These are phyloP conservation scores for Colletotrichum liaoningense DNA, from an alignment of 2,329 filamentous ascomycete species.

Conservation along the genomic window DNA sequence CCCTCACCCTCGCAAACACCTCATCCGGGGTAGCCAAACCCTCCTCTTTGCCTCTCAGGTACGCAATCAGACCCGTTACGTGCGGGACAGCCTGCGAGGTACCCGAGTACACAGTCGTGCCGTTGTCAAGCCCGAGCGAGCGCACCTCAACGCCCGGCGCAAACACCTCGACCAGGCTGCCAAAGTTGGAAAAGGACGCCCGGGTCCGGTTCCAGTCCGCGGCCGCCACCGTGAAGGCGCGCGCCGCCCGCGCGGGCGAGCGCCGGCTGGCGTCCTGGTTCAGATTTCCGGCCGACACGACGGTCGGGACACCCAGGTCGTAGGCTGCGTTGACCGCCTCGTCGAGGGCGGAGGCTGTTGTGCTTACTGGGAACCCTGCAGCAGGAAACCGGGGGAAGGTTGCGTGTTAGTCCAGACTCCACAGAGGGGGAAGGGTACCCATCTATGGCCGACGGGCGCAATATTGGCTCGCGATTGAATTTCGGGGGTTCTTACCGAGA, in stretches of 20 bases:
- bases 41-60: slow-evolving; percentile 43
- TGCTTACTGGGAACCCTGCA: slow-evolving; percentile 33
- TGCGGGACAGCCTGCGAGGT: slow-evolving; percentile 48
- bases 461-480: neutral
- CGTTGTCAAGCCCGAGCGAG: slow-evolving; percentile 49
- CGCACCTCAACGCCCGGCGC: slow-evolving; percentile 17
- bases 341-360: slow-evolving; percentile 58
- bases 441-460: slow-evolving; percentile 40
- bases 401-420: neutral
- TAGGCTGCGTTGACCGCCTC: slow-evolving; percentile 58
- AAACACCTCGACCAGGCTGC: slow-evolving; percentile 23
- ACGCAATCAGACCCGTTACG: slow-evolving; percentile 38
- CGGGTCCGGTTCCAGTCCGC: slow-evolving; percentile 51
- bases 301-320: slow-evolving; percentile 58
- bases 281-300: slow-evolving; percentile 66
- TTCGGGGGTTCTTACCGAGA: slow-evolving; percentile 39
- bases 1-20: slow-evolving; percentile 59
- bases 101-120: slow-evolving; percentile 55
- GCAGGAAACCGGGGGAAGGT: neutral
- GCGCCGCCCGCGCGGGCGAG: slow-evolving; percentile 60
- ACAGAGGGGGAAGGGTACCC: too few species aligned
- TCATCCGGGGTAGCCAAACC: slow-evolving; percentile 49
- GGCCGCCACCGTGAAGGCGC: slow-evolving; percentile 65
- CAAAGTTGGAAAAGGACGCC: slow-evolving; percentile 63
- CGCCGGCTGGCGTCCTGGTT: slow-evolving; percentile 43